Percentiles rank a stretch among this genome's conserved stretches.
phyloP scores from a whole-genome alignment of 129 eudicot genomes.

The Lactuca sativa region DNA sequence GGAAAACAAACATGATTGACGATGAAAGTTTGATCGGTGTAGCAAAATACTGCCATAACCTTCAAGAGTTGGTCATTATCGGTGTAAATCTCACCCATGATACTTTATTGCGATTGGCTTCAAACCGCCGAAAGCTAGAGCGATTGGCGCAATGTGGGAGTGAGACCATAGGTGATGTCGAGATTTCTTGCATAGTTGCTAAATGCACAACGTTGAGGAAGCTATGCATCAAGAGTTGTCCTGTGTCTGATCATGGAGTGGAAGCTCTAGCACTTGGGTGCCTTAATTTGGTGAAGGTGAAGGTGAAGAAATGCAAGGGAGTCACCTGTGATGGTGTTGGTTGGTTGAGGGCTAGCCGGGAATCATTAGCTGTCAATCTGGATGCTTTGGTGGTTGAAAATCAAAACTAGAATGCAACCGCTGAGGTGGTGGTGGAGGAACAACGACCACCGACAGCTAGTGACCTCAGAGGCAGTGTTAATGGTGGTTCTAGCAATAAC shows the following conservation, averaged over 20 bases:
- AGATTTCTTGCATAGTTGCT: conserved; percentile 65
- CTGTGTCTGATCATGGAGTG: conserved; percentile 72
- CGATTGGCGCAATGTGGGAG: conserved; percentile 72
- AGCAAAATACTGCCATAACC: conserved; percentile 51
- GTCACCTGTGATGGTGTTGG: conserved; percentile 60
- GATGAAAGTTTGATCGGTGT: conserved; percentile 59
- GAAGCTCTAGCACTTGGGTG: conserved; percentile 73
- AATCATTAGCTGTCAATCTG: conserved; percentile 52
- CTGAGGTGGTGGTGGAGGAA: conserved; percentile 23
- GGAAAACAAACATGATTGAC: conserved; percentile 63
- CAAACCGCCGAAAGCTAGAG: conserved; percentile 54
- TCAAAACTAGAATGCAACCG: conserved; percentile 34
- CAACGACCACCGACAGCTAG: conserved; percentile 10
- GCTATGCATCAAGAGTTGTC: conserved; percentile 74
- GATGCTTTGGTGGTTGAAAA: conserved; percentile 54
- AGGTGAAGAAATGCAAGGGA: conserved; percentile 75
- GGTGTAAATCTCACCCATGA: conserved; percentile 55
- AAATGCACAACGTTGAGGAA: conserved; percentile 64
- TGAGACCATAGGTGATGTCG: conserved; percentile 66
- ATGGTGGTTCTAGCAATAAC: conserved; percentile 28
- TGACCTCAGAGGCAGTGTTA: conserved; percentile 14
- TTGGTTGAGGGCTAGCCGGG: conserved; percentile 59
- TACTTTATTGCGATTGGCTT: conserved; percentile 49
- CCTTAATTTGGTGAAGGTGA: conserved; percentile 78
- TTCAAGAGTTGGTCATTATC: conserved; percentile 70